Conservation (phyloP, 208 protist genomes). For the Trypanosoma avium region DNA sequence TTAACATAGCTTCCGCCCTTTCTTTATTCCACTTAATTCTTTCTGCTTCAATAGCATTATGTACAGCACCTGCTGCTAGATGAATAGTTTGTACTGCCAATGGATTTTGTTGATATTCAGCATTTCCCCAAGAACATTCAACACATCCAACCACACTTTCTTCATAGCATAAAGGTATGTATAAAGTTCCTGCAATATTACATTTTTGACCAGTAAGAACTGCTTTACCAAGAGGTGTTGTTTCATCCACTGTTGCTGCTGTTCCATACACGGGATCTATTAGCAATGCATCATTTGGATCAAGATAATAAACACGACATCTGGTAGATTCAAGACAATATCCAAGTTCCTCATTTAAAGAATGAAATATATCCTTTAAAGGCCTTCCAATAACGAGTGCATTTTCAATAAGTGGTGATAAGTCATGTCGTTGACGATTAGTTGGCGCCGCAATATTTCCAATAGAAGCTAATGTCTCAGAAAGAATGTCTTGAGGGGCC, state of each 20-base stretch:
- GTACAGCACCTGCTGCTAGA: slow-evolving; percentile 22
- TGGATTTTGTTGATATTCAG: background rate
- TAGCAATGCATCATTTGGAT: slow-evolving; percentile 48
- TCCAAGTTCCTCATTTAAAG: slow-evolving; percentile 49
- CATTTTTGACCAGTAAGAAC: slow-evolving; percentile 31
- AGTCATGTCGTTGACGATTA: background rate
- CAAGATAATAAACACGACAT: slow-evolving; percentile 42
- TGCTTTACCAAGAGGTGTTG: slow-evolving; percentile 54
- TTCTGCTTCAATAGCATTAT: slow-evolving; percentile 28
- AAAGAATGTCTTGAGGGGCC: slow-evolving; percentile 23
- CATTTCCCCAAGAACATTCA: slow-evolving; percentile 36
- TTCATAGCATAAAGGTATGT: slow-evolving; percentile 55
- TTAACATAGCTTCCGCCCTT: slow-evolving; percentile 78
- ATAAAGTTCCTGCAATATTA: slow-evolving; percentile 52
- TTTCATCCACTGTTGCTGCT: slow-evolving; percentile 43
- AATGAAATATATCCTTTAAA: slow-evolving; percentile 30
- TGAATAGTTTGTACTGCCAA: slow-evolving; percentile 30
- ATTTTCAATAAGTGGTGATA: slow-evolving; percentile 33
- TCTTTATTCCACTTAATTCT: slow-evolving; percentile 38
- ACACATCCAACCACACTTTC: slow-evolving; percentile 59
- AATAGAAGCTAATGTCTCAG: slow-evolving; percentile 1
- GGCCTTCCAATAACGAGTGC: slow-evolving; percentile 33
- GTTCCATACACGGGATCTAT: slow-evolving; percentile 62
- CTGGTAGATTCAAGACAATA: slow-evolving; percentile 17
- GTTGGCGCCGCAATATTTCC: background rate